These are phyloP conservation scores for Gamsiella multidivaricata DNA, from an alignment of 192 early-diverging fungal genomes.

Conservation along the genomic window DNA sequence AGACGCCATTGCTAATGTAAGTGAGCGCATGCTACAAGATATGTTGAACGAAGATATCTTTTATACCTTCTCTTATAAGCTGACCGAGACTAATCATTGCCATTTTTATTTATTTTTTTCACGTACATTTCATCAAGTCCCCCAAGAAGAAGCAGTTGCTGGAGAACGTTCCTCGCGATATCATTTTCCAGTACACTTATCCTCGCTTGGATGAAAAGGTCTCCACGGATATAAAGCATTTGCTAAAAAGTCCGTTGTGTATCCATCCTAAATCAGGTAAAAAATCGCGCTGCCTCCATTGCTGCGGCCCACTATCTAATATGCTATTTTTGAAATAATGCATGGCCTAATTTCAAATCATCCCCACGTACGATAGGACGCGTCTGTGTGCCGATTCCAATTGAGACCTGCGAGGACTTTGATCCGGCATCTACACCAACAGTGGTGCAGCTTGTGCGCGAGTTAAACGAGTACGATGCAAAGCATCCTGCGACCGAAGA, in stretches of 20 bases:
- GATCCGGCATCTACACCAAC: slow-evolving; percentile 86
- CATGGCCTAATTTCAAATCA: too few species aligned
- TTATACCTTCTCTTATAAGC: too few species aligned
- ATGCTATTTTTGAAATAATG: too few species aligned
- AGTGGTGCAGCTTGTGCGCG: slow-evolving; percentile 70
- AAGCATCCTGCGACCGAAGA: slow-evolving; percentile 5
- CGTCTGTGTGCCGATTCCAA: slow-evolving; percentile 94
- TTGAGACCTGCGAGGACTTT: slow-evolving; percentile 81
- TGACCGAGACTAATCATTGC: too few species aligned
- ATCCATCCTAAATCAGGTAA: slow-evolving; percentile 94
- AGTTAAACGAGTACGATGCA: slow-evolving; percentile 65
- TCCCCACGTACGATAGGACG: slow-evolving; percentile 74
- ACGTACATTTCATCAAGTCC: slow-evolving; percentile 1
- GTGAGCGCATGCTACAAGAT: background rate
- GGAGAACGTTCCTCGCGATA: slow-evolving; percentile 67
- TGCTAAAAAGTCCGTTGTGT: slow-evolving; percentile 97
- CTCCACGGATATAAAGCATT: slow-evolving; percentile 88
- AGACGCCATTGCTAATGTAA: slow-evolving; percentile 10
- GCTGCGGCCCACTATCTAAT: too few species aligned
- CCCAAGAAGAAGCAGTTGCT: slow-evolving; percentile 56
- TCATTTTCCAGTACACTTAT: slow-evolving; percentile 91
- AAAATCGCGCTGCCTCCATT: background rate
- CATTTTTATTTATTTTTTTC: background rate
- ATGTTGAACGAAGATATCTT: too few species aligned
- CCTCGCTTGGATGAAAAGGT: slow-evolving; percentile 96